Conservation (phyloP, 345 rosid species). For the Sapria himalayana region DNA sequence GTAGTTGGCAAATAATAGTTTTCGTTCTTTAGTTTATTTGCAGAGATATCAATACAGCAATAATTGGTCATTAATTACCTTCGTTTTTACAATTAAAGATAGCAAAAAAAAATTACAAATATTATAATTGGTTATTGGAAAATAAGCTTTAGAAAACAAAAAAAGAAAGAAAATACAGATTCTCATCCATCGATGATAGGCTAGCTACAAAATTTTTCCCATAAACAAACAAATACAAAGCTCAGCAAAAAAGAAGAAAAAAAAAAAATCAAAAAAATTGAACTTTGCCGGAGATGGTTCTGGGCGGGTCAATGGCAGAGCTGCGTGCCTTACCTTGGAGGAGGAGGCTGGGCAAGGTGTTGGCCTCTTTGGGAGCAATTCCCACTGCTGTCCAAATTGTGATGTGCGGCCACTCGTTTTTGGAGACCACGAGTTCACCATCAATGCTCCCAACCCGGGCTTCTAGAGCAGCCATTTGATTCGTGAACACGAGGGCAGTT, state of each 20-base stretch:
- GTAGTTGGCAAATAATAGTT: no score
- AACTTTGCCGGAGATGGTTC: slow-evolving; percentile 39
- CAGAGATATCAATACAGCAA: no score
- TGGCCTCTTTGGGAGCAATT: slow-evolving; percentile 55
- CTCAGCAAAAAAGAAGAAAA: slow-evolving; percentile 1
- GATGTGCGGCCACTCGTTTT: slow-evolving; percentile 76
- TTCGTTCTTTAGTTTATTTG: no score
- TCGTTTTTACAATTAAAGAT: no score
- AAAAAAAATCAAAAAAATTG: slow-evolving; percentile 30
- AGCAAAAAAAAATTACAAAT: no score
- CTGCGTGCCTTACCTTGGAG: slow-evolving; percentile 53
- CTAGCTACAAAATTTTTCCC: no score
- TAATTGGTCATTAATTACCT: no score
- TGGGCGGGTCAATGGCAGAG: slow-evolving; percentile 44
- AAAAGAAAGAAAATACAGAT: no score
- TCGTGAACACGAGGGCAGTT: slow-evolving; percentile 45
- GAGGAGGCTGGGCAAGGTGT: slow-evolving; percentile 34
- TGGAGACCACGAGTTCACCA: slow-evolving; percentile 33
- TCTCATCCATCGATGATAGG: no score
- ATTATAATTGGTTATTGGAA: no score
- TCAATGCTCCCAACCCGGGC: slow-evolving; percentile 47
- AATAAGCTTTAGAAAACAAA: no score
- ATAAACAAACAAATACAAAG: no score
- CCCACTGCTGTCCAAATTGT: slow-evolving; percentile 77
- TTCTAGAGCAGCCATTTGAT: slow-evolving; percentile 63